Percentiles rank a stretch among this genome's conserved stretches.
phyloP scores from a whole-genome alignment of 768 basidiomycete genomes.

The Rhodosporidiobolus sp. region DNA sequence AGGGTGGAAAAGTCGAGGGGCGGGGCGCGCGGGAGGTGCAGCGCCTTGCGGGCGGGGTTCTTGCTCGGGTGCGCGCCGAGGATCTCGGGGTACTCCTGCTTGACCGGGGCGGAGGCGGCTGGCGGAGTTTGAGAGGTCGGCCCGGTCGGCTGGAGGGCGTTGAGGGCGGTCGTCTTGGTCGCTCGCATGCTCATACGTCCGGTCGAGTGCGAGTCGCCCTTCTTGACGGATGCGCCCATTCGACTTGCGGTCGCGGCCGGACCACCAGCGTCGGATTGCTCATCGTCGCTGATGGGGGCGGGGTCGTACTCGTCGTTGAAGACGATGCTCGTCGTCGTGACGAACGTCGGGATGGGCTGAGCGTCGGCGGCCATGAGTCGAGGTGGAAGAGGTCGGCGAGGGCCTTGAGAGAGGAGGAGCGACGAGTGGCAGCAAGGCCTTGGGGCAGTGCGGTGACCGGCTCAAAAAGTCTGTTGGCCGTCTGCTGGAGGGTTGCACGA shows the following conservation, averaged over 20 bases:
- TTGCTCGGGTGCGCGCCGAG: constrained; percentile 22
- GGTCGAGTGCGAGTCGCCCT: constrained; percentile 2
- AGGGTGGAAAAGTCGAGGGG: constrained; percentile 43
- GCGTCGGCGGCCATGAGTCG: background rate
- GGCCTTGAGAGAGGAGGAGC: background rate
- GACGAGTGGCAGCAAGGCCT: background rate
- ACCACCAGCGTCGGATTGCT: background rate
- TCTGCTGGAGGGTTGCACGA: too few species aligned
- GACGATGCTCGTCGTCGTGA: constrained; percentile 20
- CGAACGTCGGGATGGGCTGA: background rate
- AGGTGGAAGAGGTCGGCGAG: background rate
- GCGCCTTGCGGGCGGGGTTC: constrained; percentile 19
- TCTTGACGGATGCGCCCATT: constrained; percentile 9
- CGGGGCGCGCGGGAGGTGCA: constrained; percentile 45
- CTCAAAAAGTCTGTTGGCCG: background rate
- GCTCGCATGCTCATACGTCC: constrained; percentile 21
- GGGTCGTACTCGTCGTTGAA: constrained; percentile 27
- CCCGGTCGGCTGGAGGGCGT: background rate
- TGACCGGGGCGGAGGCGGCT: background rate
- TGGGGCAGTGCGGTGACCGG: background rate
- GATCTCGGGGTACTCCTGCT: background rate
- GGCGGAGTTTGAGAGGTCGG: background rate
- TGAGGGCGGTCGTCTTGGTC: constrained; percentile 10
- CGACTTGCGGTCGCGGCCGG: background rate
- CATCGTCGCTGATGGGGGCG: background rate